Evolutionary conservation across 331 rosid genomes (phyloP), one percentile per base, ranked within the genome.

Genomic region (Saraca asoca): DNA sequence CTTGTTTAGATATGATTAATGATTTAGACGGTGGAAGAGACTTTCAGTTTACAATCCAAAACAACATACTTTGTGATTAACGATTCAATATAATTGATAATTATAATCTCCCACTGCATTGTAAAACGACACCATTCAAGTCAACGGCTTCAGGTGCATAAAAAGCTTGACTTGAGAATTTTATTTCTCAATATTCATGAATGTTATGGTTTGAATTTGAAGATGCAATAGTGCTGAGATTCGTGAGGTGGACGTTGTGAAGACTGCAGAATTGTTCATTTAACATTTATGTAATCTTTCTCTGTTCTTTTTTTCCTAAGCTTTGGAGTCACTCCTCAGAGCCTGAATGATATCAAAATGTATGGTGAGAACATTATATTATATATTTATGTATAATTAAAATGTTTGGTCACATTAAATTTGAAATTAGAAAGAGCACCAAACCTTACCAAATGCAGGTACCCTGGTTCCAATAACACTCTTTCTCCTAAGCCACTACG

Each of bases 371-470:
- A 43, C 75, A 38, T 78, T 72, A 73, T 72, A 67, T 68, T 48
- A 52, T 11, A 57, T 19, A 63, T 55, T 73, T 53, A 2, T 48
- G 46, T 11, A 57, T 19, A 63, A 62, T 73, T 53, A 2, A 51
- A 51, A 34, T 50, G 17, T 51, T 63, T 20, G 31, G 51, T 73
- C 57, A 72, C 70, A 63, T 78, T 69, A 11, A 78, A 49, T 68
- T 51, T 50, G 19, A 43, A 59, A 43, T 63, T 34, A 64, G 65
- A 79, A 64, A 75, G 48, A 69, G 56, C 72, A 79, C 79, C 83
- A 44, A 73, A 73, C 67, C 68, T 69, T 68, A 73, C 78, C 79
- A 41, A 62, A 78, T 66, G 37, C 63, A 58, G 34, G 35, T 51
- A 44, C 53, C n/a, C n/a, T 16, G 0, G 5, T 71, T 64, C 70